A percentile compares a stretch with the other conserved stretches of the same genome.
phyloP scores from a whole-genome alignment of 139 green algal genomes.

The Ettlia oleoabundans region DNA sequence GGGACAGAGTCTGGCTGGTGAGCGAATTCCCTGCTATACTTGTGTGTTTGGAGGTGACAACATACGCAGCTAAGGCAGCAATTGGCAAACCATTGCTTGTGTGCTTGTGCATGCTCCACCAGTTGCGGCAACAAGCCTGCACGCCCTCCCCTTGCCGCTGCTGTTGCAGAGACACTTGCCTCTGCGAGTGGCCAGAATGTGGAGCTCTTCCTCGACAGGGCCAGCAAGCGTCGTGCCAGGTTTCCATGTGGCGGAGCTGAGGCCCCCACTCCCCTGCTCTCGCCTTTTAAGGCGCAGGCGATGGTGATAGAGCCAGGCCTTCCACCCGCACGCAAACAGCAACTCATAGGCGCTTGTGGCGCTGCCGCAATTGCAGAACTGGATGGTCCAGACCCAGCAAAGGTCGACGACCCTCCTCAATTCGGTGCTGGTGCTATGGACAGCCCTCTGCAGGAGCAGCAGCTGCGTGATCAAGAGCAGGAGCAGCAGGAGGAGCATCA shows the following conservation, averaged over 20 bases:
- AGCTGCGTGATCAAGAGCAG: not conserved
- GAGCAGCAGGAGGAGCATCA: not conserved
- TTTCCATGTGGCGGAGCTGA: not conserved
- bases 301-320: not conserved
- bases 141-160: too few species aligned
- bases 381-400: not conserved
- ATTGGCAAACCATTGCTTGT: too few species aligned
- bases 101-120: too few species aligned
- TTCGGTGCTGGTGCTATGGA: not conserved
- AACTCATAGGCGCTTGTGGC: not conserved
- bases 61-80: too few species aligned
- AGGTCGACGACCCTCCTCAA: not conserved
- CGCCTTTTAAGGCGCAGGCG: not conserved
- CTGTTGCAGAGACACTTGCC: conserved; percentile 14
- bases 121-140: too few species aligned
- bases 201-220: not conserved
- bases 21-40: not conserved
- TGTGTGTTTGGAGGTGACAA: too few species aligned
- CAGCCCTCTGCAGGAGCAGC: too few species aligned
- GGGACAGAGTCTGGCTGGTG: not conserved
- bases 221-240: not conserved
- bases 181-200: conserved; percentile 3
- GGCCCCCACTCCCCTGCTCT: not conserved
- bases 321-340: not conserved
- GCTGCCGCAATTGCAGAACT: not conserved